A percentile compares a stretch with the other conserved stretches of the same genome.
phyloP scores from a whole-genome alignment of 495 filamentous ascomycete species.

The Amniculicola lignicola region DNA sequence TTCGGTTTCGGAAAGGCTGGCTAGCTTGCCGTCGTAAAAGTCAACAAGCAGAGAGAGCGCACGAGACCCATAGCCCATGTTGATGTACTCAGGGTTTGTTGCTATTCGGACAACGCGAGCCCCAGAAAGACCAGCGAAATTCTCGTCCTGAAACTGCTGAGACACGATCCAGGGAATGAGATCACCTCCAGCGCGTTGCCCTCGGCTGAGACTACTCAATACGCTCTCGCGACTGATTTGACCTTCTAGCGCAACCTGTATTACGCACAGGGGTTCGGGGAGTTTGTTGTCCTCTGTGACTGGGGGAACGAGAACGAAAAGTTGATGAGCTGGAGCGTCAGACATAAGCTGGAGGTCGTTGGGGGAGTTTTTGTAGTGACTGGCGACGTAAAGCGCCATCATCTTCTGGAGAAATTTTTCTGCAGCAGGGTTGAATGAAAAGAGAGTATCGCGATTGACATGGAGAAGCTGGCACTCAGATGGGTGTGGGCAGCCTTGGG shows the following conservation, averaged over 20 bases:
- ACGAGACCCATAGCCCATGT: constrained; percentile 90
- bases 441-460: constrained; percentile 95
- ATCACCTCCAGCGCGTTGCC: constrained; percentile 87
- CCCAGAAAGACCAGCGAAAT: constrained; percentile 90
- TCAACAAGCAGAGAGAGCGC: constrained; percentile 81
- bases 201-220: constrained; percentile 80
- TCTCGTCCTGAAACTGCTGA: constrained; percentile 97
- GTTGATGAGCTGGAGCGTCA: constrained; percentile 94
- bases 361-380: constrained; percentile 97
- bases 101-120: constrained; percentile 93
- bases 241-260: constrained; percentile 93
- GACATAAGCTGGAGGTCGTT: constrained; percentile 98
- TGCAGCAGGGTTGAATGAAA: constrained; percentile 95
- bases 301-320: constrained; percentile 90
- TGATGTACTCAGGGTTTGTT: constrained; percentile 90
- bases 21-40: constrained; percentile 94
- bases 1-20: constrained; percentile 62
- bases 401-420: constrained; percentile 97
- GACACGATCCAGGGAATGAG: constrained; percentile 97
- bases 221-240: constrained; percentile 92
- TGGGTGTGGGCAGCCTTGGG: constrained; percentile 83
- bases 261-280: constrained; percentile 90
- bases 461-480: constrained; percentile 84
- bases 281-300: constrained; percentile 73
- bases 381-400: constrained; percentile 97